Conservation (phyloP, 2,329 filamentous ascomycete genomes). For the Didymella arachidicola region DNA sequence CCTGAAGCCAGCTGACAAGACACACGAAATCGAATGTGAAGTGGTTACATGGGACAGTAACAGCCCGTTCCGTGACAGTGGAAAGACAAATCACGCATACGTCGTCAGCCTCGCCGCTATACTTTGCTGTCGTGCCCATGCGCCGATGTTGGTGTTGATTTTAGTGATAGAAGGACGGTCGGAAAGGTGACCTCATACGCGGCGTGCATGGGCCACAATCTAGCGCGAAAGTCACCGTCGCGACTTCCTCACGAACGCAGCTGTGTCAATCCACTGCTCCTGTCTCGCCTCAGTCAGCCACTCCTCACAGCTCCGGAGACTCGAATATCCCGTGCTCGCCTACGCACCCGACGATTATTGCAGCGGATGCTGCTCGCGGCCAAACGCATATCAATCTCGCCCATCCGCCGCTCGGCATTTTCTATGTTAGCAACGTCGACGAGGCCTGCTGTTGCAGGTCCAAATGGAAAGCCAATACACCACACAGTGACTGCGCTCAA, state of each 20-base stretch:
- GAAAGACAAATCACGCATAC: slow-evolving; percentile 89
- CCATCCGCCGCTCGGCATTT: slow-evolving; percentile 33
- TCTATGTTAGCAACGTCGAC: slow-evolving; percentile 45
- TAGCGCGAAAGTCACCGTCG: slow-evolving; percentile 12
- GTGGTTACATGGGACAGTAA: slow-evolving; percentile 80
- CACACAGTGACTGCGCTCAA: slow-evolving; percentile 76
- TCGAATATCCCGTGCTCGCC: background rate
- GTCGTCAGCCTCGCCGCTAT: slow-evolving; percentile 34
- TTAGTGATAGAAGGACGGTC: slow-evolving; percentile 20
- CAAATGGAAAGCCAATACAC: slow-evolving; percentile 38
- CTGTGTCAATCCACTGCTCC: slow-evolving; percentile 10
- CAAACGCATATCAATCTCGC: slow-evolving; percentile 26
- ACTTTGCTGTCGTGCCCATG: slow-evolving; percentile 35
- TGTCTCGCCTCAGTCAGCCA: slow-evolving; percentile 1
- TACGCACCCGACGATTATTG: background rate
- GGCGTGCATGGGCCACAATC: slow-evolving; percentile 11
- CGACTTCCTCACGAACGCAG: slow-evolving; percentile 21
- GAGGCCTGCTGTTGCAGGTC: slow-evolving; percentile 39
- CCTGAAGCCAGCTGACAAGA: slow-evolving; percentile 80
- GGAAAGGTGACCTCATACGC: slow-evolving; percentile 30
- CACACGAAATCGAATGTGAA: slow-evolving; percentile 85
- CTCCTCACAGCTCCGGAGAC: background rate
- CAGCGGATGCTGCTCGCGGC: slow-evolving; percentile 38
- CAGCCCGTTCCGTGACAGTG: slow-evolving; percentile 72
- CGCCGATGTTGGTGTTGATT: slow-evolving; percentile 27